Evolutionary conservation across 768 basidiomycete genomes (phyloP), one percentile per base, ranked within the genome.

Genomic region (Trametopsis cervina): DNA sequence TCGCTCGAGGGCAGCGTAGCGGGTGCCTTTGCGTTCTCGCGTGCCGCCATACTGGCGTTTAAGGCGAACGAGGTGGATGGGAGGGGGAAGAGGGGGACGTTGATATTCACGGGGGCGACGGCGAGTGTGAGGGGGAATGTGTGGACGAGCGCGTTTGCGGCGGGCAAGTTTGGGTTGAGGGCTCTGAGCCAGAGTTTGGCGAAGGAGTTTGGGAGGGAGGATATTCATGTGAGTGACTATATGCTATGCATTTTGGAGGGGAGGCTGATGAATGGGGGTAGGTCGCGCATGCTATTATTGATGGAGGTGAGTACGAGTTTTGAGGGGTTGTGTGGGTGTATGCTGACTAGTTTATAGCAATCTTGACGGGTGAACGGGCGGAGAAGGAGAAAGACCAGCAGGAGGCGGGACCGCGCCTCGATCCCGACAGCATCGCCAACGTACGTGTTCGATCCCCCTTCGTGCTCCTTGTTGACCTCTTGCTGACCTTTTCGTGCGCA

Each of bases 401-500:
- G 7, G 73, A 83, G 46, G 60, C 63, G 2, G 73, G 79, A 47
- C 62, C 60, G 10, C 66, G 74, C 40, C 69, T 91, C 23, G 67
- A 69, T 42, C 83, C 89, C 0, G 76, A 81, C 26, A 80, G 79
- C 55, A 86, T 90, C 49, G 87, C 84, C 11, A 69, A 76, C 59
- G 86, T 85, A 52, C 4, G 75, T 59, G n/a, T n/a, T n/a, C n/a
- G n/a, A n/a, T n/a, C n/a, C n/a, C n/a, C n/a, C n/a, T 18, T 15
- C 12, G 9, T 2, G 1, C 7, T 5, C 35, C 23, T 2, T 43
- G 9, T 4, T 23, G 22, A 35, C 13, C 15, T 26, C 1, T 22
- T 10, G 17, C 37, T 15, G n/a, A n/a, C n/a, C n/a, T 29, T 54
- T 23, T 44, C 10, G 18, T 26, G 2, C 33, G 15, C 13, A 12